A percentile compares a stretch with the other conserved stretches of the same genome.
phyloP scores from a whole-genome alignment of 495 filamentous ascomycete species.

The Saxispiralis lemnorum region DNA sequence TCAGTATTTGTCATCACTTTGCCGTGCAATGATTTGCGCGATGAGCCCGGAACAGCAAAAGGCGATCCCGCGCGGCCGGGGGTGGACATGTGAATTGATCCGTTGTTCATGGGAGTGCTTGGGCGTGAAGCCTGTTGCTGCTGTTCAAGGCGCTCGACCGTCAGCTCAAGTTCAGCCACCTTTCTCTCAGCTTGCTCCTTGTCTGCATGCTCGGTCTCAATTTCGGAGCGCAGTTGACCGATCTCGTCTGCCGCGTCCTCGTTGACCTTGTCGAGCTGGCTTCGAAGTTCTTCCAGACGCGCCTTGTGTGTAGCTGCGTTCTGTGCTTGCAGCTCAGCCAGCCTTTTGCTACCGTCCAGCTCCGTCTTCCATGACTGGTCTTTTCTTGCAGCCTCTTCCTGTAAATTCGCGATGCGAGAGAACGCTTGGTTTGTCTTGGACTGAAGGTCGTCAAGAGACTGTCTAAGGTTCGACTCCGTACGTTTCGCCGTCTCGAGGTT shows the following conservation, averaged over 20 bases:
- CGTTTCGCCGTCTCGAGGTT: constrained; percentile 58
- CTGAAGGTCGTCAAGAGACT: constrained; percentile 63
- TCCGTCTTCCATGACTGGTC: constrained; percentile 72
- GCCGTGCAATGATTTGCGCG: constrained; percentile 35
- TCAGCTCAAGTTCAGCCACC: constrained; percentile 55
- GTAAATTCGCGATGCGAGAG: constrained; percentile 59
- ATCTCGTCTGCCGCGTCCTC: constrained; percentile 70
- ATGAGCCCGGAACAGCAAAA: constrained; percentile 22
- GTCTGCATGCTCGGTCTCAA: constrained; percentile 62
- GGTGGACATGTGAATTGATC: constrained; percentile 28
- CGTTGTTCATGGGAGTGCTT: constrained; percentile 37
- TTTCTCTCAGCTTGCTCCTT: constrained; percentile 51
- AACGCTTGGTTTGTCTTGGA: constrained; percentile 74
- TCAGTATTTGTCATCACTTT: constrained; percentile 41
- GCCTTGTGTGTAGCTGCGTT: constrained; percentile 63
- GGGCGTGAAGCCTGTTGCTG: constrained; percentile 27
- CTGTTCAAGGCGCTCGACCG: constrained; percentile 48
- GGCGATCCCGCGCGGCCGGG: constrained; percentile 38
- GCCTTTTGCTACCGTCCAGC: constrained; percentile 55
- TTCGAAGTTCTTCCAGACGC: constrained; percentile 65
- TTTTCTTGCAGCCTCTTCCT: constrained; percentile 59
- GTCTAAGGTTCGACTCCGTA: constrained; percentile 62
- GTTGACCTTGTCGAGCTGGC: constrained; percentile 55
- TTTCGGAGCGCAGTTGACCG: constrained; percentile 55
- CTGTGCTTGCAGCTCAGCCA: constrained; percentile 72